A percentile compares a stretch with the other conserved stretches of the same genome.
phyloP scores from a whole-genome alignment of 495 filamentous ascomycete genomes.

The Hypoxylon crocopeplum region DNA sequence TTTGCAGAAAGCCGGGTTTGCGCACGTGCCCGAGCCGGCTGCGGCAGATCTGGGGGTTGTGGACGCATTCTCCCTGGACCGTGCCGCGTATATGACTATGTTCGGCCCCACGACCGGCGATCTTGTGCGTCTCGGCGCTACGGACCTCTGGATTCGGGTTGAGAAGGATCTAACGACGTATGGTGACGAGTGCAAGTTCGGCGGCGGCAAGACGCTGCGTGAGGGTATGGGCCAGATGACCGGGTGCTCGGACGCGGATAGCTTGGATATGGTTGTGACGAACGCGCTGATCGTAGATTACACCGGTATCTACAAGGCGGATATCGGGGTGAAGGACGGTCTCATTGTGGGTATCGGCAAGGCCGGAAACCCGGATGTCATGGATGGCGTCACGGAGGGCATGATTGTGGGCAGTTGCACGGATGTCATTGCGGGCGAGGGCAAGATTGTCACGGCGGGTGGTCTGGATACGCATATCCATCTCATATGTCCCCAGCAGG shows the following conservation, averaged over 20 bases:
- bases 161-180: slow-evolving; percentile 86
- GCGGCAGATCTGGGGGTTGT: slow-evolving; percentile 56
- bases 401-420: slow-evolving; percentile 91
- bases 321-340: slow-evolving; percentile 93
- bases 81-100: slow-evolving; percentile 81
- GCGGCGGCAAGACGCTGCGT: slow-evolving; percentile 90
- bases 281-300: slow-evolving; percentile 94
- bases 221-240: slow-evolving; percentile 97
- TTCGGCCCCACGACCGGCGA: slow-evolving; percentile 95
- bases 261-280: slow-evolving; percentile 86
- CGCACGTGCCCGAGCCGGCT: slow-evolving; percentile 74
- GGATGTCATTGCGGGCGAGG: slow-evolving; percentile 94
- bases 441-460: slow-evolving; percentile 91
- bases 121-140: slow-evolving; percentile 78
- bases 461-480: slow-evolving; percentile 95
- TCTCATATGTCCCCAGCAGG: slow-evolving; percentile 97
- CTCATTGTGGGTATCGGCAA: slow-evolving; percentile 92
- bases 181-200: slow-evolving; percentile 95
- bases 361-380: slow-evolving; percentile 95
- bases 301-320: slow-evolving; percentile 94
- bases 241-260: slow-evolving; percentile 71
- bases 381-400: slow-evolving; percentile 81
- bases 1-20: slow-evolving; percentile 76
- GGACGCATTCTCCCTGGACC: slow-evolving; percentile 72
- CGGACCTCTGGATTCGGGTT: slow-evolving; percentile 90